phyloP scores from a whole-genome alignment of 257 asterid genomes.

The Phtheirospermum japonicum region DNA sequence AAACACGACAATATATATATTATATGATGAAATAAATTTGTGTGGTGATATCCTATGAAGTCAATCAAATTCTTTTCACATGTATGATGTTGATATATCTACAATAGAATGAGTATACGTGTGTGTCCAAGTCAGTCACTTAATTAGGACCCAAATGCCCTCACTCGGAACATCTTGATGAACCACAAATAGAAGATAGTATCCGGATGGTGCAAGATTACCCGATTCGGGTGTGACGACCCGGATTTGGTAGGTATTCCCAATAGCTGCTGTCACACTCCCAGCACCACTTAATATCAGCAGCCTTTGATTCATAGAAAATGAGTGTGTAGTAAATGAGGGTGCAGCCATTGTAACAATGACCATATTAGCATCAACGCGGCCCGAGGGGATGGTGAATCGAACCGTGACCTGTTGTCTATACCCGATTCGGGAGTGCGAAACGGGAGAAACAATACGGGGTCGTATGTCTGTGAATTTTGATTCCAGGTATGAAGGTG shows the following conservation, averaged over 20 bases:
- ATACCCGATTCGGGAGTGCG: slow-evolving; percentile 31
- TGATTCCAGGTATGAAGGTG: slow-evolving; percentile 37
- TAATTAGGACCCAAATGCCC: slow-evolving; percentile 48
- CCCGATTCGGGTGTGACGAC: slow-evolving; percentile 30
- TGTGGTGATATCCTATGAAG: neutral
- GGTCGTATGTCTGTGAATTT: slow-evolving; percentile 28
- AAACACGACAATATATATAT: too few relatives aligned
- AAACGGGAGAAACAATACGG: slow-evolving; percentile 28
- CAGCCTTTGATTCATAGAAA: slow-evolving; percentile 51
- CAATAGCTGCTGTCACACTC: slow-evolving; percentile 15
- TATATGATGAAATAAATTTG: neutral
- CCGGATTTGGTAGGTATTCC: slow-evolving; percentile 26
- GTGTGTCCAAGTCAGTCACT: neutral
- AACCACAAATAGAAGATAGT: slow-evolving; percentile 49
- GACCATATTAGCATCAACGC: neutral
- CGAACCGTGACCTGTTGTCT: slow-evolving; percentile 19
- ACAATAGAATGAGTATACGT: neutral
- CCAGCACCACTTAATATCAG: slow-evolving; percentile 31
- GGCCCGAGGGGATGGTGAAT: slow-evolving; percentile 23
- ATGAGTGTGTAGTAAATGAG: slow-evolving; percentile 42
- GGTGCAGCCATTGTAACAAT: slow-evolving; percentile 42
- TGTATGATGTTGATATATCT: neutral
- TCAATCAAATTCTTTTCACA: neutral
- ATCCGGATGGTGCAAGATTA: slow-evolving; percentile 50
- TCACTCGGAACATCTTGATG: slow-evolving; percentile 46